Evolutionary conservation across 495 filamentous ascomycete species (phyloP).

Genomic region (Podospora pseudoanserina): DNA sequence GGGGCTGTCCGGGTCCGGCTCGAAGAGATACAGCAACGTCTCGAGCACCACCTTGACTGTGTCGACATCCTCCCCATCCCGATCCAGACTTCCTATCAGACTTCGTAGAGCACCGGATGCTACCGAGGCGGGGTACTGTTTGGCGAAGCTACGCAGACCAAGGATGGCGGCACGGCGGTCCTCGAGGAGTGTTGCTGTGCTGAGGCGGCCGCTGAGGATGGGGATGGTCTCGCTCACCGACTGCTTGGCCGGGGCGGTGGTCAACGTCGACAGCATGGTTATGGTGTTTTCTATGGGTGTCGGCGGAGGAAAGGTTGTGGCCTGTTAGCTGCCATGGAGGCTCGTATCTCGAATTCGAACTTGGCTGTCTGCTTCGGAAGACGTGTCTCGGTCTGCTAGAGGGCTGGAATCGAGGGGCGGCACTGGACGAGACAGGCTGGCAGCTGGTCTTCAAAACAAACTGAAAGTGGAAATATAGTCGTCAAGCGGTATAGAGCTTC

Average conservation of each 20-base stretch:
- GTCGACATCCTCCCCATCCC: slow-evolving; percentile 93
- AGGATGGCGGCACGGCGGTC: slow-evolving; percentile 90
- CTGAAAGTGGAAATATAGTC: background rate
- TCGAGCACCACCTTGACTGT: slow-evolving; percentile 92
- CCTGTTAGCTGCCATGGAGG: slow-evolving; percentile 21
- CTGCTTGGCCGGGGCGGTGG: slow-evolving; percentile 90
- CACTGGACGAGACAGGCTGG: background rate
- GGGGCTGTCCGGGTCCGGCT: slow-evolving; percentile 56
- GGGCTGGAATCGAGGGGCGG: background rate
- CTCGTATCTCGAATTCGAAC: slow-evolving; percentile 4
- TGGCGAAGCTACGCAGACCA: slow-evolving; percentile 90
- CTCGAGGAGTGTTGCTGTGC: slow-evolving; percentile 84
- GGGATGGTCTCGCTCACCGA: slow-evolving; percentile 91
- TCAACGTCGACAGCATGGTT: slow-evolving; percentile 78
- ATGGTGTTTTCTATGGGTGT: slow-evolving; percentile 21
- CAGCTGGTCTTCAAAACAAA: background rate
- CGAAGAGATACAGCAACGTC: slow-evolving; percentile 90
- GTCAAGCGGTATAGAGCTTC: background rate
- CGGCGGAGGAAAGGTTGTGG: slow-evolving; percentile 3
- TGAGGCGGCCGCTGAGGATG: slow-evolving; percentile 78
- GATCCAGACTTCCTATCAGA: slow-evolving; percentile 77
- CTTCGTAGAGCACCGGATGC: slow-evolving; percentile 83
- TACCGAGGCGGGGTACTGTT: slow-evolving; percentile 93
- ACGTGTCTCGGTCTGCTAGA: slow-evolving; percentile 1
- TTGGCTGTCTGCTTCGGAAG: background rate